These are phyloP conservation scores for Panaeolus cyanescens DNA, from an alignment of 768 basidiomycete genomes.

Conservation along the genomic window DNA sequence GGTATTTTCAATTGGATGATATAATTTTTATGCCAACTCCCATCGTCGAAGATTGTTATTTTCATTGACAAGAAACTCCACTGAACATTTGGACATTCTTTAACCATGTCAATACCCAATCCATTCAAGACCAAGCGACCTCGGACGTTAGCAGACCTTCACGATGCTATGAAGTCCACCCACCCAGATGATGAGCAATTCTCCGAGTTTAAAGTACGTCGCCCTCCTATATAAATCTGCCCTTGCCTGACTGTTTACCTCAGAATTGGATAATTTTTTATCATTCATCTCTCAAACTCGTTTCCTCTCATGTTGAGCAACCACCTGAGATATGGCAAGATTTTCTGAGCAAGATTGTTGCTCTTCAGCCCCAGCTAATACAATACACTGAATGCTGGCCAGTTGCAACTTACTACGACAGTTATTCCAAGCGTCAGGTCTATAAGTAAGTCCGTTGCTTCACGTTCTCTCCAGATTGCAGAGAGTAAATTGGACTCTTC, in stretches of 20 bases:
- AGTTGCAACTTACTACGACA: neutral
- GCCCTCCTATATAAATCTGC: neutral
- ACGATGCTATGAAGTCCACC: neutral
- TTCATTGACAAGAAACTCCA: neutral
- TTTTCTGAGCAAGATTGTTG: neutral
- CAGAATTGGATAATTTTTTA: neutral
- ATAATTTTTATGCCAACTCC: neutral
- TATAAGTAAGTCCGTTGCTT: no score
- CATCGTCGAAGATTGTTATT: neutral
- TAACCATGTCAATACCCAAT: neutral
- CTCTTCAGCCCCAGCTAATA: neutral
- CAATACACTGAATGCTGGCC: conserved; percentile 7
- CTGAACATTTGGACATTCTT: neutral
- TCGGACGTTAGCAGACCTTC: neutral
- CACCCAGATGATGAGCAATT: neutral
- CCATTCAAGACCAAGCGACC: neutral
- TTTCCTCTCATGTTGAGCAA: neutral
- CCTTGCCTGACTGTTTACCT: neutral
- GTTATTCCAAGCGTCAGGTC: neutral
- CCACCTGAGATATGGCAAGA: conserved; percentile 1
- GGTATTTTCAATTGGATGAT: neutral
- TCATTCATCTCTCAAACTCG: neutral
- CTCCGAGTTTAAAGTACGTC: neutral
- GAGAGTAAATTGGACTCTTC: no score
- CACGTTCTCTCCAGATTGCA: no score